Evolutionary conservation across 148 eudicot species (phyloP).

Genomic region (Fagopyrum tataricum): DNA sequence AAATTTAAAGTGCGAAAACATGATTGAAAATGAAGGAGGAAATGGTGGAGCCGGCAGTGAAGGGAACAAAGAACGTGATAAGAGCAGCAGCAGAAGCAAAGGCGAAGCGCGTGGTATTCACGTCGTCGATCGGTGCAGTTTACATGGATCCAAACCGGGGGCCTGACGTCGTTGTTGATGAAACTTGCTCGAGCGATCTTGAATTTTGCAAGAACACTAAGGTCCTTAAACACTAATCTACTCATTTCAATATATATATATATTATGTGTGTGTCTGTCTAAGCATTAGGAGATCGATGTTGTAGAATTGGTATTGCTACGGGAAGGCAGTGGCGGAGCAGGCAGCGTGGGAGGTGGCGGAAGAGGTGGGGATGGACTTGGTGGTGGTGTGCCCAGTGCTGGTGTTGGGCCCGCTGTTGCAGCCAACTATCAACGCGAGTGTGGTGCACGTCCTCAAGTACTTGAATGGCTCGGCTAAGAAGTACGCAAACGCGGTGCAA

Average conservation of each 20-base stretch:
- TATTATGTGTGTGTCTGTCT: neutral
- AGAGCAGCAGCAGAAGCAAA: slow-evolving; percentile 65
- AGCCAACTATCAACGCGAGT: slow-evolving; percentile 74
- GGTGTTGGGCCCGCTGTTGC: slow-evolving; percentile 72
- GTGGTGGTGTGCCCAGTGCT: slow-evolving; percentile 76
- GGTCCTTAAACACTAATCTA: slow-evolving; percentile 22
- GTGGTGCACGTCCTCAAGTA: slow-evolving; percentile 71
- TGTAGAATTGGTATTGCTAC: slow-evolving; percentile 89
- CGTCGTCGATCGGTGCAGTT: slow-evolving; percentile 87
- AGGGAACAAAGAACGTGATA: slow-evolving; percentile 73
- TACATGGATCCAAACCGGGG: slow-evolving; percentile 80
- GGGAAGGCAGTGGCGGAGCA: slow-evolving; percentile 89
- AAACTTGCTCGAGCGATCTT: slow-evolving; percentile 93
- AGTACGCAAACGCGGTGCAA: slow-evolving; percentile 67
- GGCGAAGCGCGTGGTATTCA: slow-evolving; percentile 83
- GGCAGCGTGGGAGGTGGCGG: slow-evolving; percentile 69
- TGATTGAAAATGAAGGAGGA: slow-evolving; percentile 42
- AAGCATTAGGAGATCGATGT: neutral
- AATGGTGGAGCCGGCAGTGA: slow-evolving; percentile 98
- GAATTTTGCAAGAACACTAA: slow-evolving; percentile 92
- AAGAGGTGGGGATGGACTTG: slow-evolving; percentile 63
- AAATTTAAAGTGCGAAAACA: too few relatives aligned
- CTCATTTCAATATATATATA: too few relatives aligned
- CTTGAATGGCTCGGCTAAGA: slow-evolving; percentile 74
- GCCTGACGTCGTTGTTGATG: slow-evolving; percentile 72